These are phyloP conservation scores for Climacium dendroides DNA, from an alignment of 225 moss, liverwort and hornwort species.

Conservation along the genomic window DNA sequence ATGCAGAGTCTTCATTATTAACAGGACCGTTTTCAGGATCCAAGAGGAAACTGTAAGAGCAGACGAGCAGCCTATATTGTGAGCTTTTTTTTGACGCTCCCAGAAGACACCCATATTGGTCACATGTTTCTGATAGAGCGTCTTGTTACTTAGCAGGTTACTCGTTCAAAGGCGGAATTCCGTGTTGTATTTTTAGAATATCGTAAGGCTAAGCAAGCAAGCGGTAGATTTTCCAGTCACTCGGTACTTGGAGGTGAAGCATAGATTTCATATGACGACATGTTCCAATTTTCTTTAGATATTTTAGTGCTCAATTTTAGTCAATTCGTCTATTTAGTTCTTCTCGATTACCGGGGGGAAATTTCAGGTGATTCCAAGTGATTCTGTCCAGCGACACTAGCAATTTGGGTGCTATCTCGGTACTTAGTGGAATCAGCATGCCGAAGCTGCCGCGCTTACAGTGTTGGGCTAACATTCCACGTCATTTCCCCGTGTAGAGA, in stretches of 20 bases:
- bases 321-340: not conserved
- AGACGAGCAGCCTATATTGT: not conserved
- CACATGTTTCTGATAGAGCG: not conserved
- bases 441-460: too few species aligned
- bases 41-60: conserved; percentile 34
- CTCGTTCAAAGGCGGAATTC: not conserved
- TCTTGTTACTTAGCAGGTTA: not conserved
- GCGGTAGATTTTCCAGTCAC: not conserved
- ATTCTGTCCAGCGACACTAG: not conserved
- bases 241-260: not conserved
- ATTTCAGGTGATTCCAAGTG: not conserved
- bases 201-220: not conserved
- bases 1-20: not conserved
- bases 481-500: too few species aligned
- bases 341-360: not conserved
- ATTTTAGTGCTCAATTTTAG: not conserved
- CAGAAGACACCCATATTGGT: not conserved
- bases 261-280: not conserved
- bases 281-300: not conserved
- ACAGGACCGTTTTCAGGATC: conserved; percentile 13
- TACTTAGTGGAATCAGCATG: not conserved
- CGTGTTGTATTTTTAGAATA: not conserved
- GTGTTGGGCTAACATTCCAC: not conserved
- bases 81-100: not conserved
- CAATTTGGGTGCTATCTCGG: not conserved